Percentiles rank a stretch among this genome's conserved stretches.
Evolutionary conservation across 192 early-diverging fungal genomes (phyloP).

Genomic region (Coemansia sp.): DNA sequence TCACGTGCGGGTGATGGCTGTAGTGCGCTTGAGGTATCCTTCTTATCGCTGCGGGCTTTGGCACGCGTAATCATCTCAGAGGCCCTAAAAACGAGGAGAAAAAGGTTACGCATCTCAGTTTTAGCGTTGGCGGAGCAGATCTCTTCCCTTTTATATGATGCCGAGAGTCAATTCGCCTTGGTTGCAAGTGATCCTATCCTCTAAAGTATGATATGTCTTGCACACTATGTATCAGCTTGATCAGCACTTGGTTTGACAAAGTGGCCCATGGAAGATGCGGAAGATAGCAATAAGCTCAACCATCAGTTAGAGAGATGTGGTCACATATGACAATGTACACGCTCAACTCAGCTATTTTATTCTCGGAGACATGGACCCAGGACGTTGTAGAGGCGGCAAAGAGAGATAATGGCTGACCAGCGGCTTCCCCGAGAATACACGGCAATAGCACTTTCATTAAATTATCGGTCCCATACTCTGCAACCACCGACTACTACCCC

Average conservation of each 20-base stretch:
- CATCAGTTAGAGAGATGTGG: too few relatives aligned
- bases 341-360: too few relatives aligned
- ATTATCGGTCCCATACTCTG: too few relatives aligned
- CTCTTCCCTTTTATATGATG: neutral
- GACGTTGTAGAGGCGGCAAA: too few relatives aligned
- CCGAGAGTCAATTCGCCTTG: neutral
- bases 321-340: too few relatives aligned
- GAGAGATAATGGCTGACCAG: too few relatives aligned
- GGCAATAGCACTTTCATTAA: too few relatives aligned
- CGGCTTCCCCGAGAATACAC: too few relatives aligned
- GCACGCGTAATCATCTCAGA: constrained; percentile 1
- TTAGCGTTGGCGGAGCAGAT: neutral
- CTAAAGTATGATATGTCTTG: neutral
- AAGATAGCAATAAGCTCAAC: neutral
- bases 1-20: neutral
- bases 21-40: neutral
- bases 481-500: too few relatives aligned
- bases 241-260: neutral
- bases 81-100: neutral
- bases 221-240: neutral
- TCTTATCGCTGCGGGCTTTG: neutral
- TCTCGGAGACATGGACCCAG: too few relatives aligned
- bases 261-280: too few relatives aligned
- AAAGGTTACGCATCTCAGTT: neutral
- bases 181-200: neutral